Evolutionary conservation across 768 basidiomycete genomes (phyloP).

Genomic region (Tremella mesenterica): DNA sequence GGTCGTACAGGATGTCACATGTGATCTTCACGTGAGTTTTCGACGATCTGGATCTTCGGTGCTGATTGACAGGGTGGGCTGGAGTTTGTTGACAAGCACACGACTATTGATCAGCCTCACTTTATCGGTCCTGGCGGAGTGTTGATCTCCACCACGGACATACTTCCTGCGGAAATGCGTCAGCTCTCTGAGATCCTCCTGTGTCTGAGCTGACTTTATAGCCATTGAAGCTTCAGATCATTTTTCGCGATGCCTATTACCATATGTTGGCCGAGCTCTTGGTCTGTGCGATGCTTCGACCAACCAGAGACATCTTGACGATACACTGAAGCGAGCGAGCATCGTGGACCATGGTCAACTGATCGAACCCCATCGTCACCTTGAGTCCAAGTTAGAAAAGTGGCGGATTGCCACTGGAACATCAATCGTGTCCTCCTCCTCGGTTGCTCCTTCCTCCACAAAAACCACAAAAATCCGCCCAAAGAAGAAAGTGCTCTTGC

Average conservation of each 20-base stretch:
- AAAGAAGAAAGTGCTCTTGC: conserved; percentile 60
- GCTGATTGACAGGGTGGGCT: conserved; percentile 59
- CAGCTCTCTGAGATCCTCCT: conserved; percentile 1
- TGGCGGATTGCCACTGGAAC: neutral
- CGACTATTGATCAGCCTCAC: conserved; percentile 66
- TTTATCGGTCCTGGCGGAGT: conserved; percentile 51
- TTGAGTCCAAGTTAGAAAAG: conserved; percentile 56
- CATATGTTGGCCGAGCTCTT: conserved; percentile 52
- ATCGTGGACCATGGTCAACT: conserved; percentile 59
- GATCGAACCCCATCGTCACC: conserved; percentile 49
- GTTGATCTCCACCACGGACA: conserved; percentile 80
- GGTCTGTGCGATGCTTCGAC: neutral
- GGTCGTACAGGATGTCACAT: conserved; percentile 71
- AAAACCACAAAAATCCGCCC: neutral
- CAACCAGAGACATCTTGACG: conserved; percentile 31
- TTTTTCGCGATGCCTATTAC: conserved; percentile 60
- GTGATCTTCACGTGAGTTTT: conserved; percentile 65
- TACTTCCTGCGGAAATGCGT: conserved; percentile 71
- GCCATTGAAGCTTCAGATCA: conserved; percentile 67
- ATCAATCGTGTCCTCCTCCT: neutral
- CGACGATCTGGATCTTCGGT: neutral
- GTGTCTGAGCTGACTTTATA: neutral
- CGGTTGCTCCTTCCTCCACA: neutral
- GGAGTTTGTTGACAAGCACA: conserved; percentile 66
- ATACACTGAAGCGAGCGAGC: conserved; percentile 61